These are phyloP conservation scores for Debaryomycetaceae sp. DNA, from an alignment of 1,139 yeast genomes.

Conservation along the genomic window DNA sequence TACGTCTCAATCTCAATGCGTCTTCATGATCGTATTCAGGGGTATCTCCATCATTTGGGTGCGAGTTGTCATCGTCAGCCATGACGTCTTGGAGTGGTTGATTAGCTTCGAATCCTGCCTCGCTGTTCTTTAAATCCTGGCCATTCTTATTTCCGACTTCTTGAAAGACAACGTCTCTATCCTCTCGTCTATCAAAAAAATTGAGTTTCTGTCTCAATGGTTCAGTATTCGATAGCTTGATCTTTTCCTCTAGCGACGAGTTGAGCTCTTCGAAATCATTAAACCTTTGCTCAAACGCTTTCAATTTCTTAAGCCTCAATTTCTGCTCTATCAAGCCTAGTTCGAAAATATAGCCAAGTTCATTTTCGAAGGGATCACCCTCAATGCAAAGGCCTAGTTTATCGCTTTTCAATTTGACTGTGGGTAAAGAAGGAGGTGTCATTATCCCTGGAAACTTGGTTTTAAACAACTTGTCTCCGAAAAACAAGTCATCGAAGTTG, in stretches of 20 bases:
- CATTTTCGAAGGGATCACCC: slow-evolving; percentile 43
- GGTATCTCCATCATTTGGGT: background rate
- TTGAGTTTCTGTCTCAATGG: background rate
- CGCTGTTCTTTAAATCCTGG: background rate
- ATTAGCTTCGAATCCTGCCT: background rate
- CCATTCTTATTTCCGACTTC: background rate
- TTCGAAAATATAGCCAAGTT: slow-evolving; percentile 35
- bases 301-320: slow-evolving; percentile 26
- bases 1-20: slow-evolving; percentile 11
- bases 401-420: slow-evolving; percentile 26
- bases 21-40: background rate
- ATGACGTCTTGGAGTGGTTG: background rate
- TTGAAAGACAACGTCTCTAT: background rate
- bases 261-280: slow-evolving; percentile 11
- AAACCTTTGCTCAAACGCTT: slow-evolving; percentile 28
- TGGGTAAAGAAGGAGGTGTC: slow-evolving; percentile 28
- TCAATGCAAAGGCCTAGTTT: slow-evolving; percentile 37
- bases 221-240: slow-evolving; percentile 6
- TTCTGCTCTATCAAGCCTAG: slow-evolving; percentile 37
- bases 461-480: slow-evolving; percentile 35
- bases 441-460: slow-evolving; percentile 32
- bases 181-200: background rate
- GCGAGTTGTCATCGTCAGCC: background rate
- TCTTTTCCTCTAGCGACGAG: slow-evolving; percentile 18
- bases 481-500: slow-evolving; percentile 44